phyloP scores from a whole-genome alignment of 2,329 filamentous ascomycete genomes.

The Ceratocystis harringtonii region DNA sequence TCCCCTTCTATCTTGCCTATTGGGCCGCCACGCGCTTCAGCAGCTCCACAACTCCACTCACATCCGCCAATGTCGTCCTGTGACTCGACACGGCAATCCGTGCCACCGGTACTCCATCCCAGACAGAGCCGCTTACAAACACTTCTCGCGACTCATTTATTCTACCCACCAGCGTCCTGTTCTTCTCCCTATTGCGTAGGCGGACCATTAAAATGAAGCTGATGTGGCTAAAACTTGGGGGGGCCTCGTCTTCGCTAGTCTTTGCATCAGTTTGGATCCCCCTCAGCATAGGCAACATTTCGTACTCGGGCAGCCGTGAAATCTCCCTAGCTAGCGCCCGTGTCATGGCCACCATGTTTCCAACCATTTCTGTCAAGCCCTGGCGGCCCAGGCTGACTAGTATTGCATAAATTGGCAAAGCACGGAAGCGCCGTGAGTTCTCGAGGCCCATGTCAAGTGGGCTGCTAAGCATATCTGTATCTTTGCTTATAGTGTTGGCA shows the following conservation, averaged over 20 bases:
- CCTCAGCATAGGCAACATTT: conserved; percentile 40
- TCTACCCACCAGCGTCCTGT: conserved; percentile 47
- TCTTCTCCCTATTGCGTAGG: conserved; percentile 47
- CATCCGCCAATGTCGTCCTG: conserved; percentile 54
- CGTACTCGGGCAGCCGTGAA: conserved; percentile 44
- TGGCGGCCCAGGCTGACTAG: conserved; percentile 56
- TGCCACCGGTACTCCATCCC: conserved; percentile 58
- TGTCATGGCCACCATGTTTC: conserved; percentile 56
- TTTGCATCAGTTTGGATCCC: background rate
- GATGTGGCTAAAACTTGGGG: conserved; percentile 36
- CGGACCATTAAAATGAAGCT: conserved; percentile 61
- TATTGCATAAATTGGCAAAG: conserved; percentile 75
- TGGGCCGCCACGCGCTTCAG: conserved; percentile 41
- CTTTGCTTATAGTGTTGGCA: conserved; percentile 23
- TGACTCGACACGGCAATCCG: conserved; percentile 81
- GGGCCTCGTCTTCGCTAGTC: conserved; percentile 27
- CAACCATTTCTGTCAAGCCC: conserved; percentile 55
- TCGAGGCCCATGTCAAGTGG: conserved; percentile 79
- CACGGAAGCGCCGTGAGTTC: conserved; percentile 81
- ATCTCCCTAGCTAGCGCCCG: conserved; percentile 52
- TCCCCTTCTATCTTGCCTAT: background rate
- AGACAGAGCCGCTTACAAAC: conserved; percentile 70
- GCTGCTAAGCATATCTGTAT: conserved; percentile 44
- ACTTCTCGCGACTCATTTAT: conserved; percentile 64
- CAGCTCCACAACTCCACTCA: conserved; percentile 47